These are phyloP conservation scores for Hygrophorus pudorinus DNA, from an alignment of 768 basidiomycete species.

Conservation along the genomic window DNA sequence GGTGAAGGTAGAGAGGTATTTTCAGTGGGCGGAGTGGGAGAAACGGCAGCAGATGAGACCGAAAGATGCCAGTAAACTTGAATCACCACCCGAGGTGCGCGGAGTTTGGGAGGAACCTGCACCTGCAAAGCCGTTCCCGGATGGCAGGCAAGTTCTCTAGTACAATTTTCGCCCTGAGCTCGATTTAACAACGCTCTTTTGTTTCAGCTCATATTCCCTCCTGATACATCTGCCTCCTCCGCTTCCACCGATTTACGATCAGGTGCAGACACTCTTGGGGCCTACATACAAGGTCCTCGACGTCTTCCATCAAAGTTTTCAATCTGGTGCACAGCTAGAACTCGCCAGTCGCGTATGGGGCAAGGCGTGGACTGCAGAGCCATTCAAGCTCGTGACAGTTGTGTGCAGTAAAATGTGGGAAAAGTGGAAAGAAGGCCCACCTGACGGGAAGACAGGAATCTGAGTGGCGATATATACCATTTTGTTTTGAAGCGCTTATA, in stretches of 20 bases:
- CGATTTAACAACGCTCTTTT: not conserved
- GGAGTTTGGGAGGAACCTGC: constrained; percentile 31
- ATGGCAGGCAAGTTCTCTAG: constrained; percentile 26
- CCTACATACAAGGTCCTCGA: constrained; percentile 44
- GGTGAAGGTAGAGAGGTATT: constrained; percentile 28
- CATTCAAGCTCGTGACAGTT: constrained; percentile 36
- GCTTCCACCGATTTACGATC: constrained; percentile 40
- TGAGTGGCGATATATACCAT: no score
- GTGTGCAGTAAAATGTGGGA: constrained; percentile 32
- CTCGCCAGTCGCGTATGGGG: constrained; percentile 53
- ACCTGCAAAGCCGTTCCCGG: constrained; percentile 30
- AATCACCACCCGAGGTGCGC: constrained; percentile 9
- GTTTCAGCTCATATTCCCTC: constrained; percentile 37
- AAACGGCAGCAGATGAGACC: constrained; percentile 20
- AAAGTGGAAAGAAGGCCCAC: constrained; percentile 30
- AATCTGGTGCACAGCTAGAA: constrained; percentile 46
- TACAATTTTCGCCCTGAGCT: not conserved
- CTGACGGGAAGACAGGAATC: constrained; percentile 24
- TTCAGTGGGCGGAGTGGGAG: constrained; percentile 44
- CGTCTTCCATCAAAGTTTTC: constrained; percentile 42
- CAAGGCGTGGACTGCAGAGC: constrained; percentile 55
- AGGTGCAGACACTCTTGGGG: constrained; percentile 43
- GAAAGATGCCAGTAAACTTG: constrained; percentile 2
- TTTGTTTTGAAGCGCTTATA: no score
- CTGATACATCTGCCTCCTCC: constrained; percentile 52